Conservation (phyloP, 2,329 filamentous ascomycete species). For the Claviceps maximensis region DNA sequence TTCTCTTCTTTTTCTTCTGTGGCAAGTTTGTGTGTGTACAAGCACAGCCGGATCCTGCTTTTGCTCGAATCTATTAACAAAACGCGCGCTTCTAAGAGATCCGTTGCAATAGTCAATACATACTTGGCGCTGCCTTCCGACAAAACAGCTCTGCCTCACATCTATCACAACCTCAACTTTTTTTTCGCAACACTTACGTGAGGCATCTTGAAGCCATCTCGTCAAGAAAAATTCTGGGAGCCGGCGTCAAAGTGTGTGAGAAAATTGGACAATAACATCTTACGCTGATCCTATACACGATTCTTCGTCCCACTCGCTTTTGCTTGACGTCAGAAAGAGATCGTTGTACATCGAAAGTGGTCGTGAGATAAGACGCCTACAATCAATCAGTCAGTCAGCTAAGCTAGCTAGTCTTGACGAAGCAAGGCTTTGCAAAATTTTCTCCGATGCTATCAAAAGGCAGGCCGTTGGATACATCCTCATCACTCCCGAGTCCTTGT, state of each 20-base stretch:
- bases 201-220: no score
- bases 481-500: slow-evolving; percentile 41
- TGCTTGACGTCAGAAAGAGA: background rate
- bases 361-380: background rate
- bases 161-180: background rate
- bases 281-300: background rate
- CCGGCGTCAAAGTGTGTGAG: background rate
- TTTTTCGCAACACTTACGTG: no score
- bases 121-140: background rate
- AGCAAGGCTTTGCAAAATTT: slow-evolving; percentile 23
- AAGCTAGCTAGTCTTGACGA: slow-evolving; percentile 19
- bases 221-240: background rate
- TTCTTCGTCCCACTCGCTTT: background rate
- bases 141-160: background rate
- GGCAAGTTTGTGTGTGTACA: no score
- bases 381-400: background rate
- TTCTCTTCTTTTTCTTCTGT: background rate
- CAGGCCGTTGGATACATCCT: slow-evolving; percentile 28
- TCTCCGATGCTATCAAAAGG: slow-evolving; percentile 42
- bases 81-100: background rate
- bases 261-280: background rate
- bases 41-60: background rate
- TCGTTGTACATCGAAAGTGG: background rate
- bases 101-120: background rate
- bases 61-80: background rate